Evolutionary conservation across 345 rosid genomes (phyloP), one percentile per base, ranked within the genome.

Genomic region (Garcia nutans): DNA sequence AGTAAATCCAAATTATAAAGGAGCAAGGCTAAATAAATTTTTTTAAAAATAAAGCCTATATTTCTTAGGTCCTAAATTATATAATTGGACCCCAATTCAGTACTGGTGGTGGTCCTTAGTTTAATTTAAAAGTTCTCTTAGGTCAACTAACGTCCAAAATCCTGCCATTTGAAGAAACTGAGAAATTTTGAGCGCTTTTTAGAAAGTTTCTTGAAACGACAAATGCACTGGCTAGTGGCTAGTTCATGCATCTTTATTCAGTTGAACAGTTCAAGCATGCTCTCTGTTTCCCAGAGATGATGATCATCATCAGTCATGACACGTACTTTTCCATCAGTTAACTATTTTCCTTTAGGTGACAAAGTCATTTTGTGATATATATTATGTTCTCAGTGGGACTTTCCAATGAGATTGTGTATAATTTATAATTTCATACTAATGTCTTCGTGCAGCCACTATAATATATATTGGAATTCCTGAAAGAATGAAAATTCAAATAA

Each of bases 191-290:
- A 20, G 61, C 5, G 42, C n/a, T 37, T 37, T 37, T 37, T 37
- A 37, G 66, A 63, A 63, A 31, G 44, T 28, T 26, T 9, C 24
- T 63, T 31, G 31, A 63, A 63, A 63, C 66, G 66, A 63, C 68
- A 64, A 61, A 33, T 33, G 8, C 10, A 37, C 41, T 37, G 6
- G 49, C 49, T 41, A 24, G n/a, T 54, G n/a, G n/a, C 58, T 54
- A 54, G 58, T 54, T 0, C 58, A 47, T 47, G 50, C 13, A 47
- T 47, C 50, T 47, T 47, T 47, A 47, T 47, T 47, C 13, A 2
- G 49, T 11, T 45, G 49, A 45, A 45, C 19, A 33, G n/a, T 37
- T 64, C 22, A 37, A 33, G 68, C 47, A 31, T 17, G 6, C 44
- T 64, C 68, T 64, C 23, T 16, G 31, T 64, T 16, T 47, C 47